A percentile compares a stretch with the other conserved stretches of the same genome.
phyloP scores from a whole-genome alignment of 2,329 filamentous ascomycete species.

The Exophiala xenobiotica region DNA sequence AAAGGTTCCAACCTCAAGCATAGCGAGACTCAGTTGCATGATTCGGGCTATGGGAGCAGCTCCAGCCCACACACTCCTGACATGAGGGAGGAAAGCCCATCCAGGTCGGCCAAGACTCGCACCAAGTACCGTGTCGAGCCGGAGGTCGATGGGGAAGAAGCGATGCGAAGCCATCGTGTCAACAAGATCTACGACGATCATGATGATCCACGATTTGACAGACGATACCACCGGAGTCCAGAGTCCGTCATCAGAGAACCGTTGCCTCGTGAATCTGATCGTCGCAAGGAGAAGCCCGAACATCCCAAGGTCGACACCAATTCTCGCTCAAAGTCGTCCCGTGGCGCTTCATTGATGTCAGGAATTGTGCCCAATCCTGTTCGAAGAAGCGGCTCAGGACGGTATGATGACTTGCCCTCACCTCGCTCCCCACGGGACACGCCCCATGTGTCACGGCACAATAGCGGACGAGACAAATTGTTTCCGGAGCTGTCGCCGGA shows the following conservation, averaged over 20 bases:
- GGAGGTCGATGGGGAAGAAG: conserved; percentile 21
- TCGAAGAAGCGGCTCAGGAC: conserved; percentile 21
- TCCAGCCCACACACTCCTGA: conserved; percentile 47
- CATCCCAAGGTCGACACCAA: conserved; percentile 21
- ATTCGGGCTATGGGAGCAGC: conserved; percentile 42
- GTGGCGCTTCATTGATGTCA: conserved; percentile 19
- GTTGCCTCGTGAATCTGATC: conserved; percentile 16
- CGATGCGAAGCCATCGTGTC: conserved; percentile 11
- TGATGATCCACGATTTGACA: conserved; percentile 6
- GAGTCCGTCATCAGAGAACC: conserved; percentile 18
- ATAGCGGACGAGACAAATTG: conserved; percentile 24
- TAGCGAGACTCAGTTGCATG: conserved; percentile 36
- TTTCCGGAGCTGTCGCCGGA: conserved; percentile 23
- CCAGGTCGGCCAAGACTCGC: conserved; percentile 13
- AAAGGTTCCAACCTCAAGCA: conserved; percentile 40
- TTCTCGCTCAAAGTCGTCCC: conserved; percentile 20
- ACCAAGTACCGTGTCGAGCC: conserved; percentile 28
- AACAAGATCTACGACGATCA: conserved; percentile 17
- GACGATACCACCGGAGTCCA: conserved; percentile 21
- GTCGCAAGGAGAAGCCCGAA: conserved; percentile 23
- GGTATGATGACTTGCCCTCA: conserved; percentile 18
- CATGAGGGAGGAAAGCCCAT: conserved; percentile 36
- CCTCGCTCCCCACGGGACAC: conserved; percentile 25
- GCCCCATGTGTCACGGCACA: conserved; percentile 20
- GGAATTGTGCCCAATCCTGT: conserved; percentile 10